Evolutionary conservation across 768 basidiomycete genomes (phyloP).

Genomic region (Amanita muscaria): DNA sequence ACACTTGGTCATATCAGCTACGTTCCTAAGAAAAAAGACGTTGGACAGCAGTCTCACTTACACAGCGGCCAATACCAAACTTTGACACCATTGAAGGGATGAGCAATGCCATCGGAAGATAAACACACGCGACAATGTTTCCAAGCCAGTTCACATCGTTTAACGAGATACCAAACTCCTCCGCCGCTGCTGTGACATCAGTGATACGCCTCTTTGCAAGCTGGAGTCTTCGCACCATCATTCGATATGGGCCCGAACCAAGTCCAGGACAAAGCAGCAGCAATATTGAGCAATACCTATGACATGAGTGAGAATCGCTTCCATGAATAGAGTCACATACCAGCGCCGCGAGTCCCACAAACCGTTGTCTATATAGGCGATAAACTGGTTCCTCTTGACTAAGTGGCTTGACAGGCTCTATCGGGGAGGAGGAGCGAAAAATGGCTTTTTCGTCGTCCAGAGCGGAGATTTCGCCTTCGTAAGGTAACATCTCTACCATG

Average conservation of each 20-base stretch:
- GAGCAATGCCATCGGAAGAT: constrained; percentile 48
- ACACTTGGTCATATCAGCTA: constrained; percentile 33
- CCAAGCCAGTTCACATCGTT: constrained; percentile 77
- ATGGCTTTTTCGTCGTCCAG: too few relatives aligned
- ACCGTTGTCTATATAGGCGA: constrained; percentile 62
- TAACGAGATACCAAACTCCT: constrained; percentile 59
- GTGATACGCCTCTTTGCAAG: background rate
- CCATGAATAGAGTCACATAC: constrained; percentile 26
- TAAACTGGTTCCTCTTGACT: constrained; percentile 23
- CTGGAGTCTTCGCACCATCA: constrained; percentile 24
- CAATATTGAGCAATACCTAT: constrained; percentile 56
- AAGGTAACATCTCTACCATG: background rate
- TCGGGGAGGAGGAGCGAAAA: too few relatives aligned
- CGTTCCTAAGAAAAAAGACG: background rate
- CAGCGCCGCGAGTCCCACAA: constrained; percentile 53
- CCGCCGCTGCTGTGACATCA: constrained; percentile 34
- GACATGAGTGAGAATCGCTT: background rate
- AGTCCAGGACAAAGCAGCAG: constrained; percentile 59
- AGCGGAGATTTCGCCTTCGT: background rate
- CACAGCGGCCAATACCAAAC: constrained; percentile 56
- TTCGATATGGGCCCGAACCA: constrained; percentile 85
- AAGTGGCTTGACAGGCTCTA: background rate
- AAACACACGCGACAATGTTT: constrained; percentile 54
- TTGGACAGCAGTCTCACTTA: constrained; percentile 26
- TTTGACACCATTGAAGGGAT: constrained; percentile 49